phyloP scores from a whole-genome alignment of 805 yeast species.

The Kluyveromyces siamensis region DNA sequence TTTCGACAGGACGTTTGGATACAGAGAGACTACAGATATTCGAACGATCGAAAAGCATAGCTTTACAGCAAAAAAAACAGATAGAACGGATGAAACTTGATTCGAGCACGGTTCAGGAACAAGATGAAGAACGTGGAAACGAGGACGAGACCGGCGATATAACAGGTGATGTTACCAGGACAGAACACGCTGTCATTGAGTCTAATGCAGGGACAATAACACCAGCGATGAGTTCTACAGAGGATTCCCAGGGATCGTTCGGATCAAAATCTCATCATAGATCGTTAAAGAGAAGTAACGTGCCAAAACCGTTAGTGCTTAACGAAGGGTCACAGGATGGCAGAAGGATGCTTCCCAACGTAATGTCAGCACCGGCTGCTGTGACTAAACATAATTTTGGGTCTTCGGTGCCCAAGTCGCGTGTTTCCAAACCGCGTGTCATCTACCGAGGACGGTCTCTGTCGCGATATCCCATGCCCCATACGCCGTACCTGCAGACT shows the following conservation, averaged over 20 bases:
- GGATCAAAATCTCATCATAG: constrained; percentile 3
- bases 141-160: not conserved
- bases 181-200: not conserved
- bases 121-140: constrained; percentile 3
- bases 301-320: constrained; percentile 22
- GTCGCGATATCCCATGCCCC: not conserved
- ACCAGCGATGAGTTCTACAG: not conserved
- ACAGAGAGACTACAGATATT: constrained; percentile 18
- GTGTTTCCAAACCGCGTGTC: constrained; percentile 1
- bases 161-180: not conserved
- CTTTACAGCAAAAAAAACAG: constrained; percentile 15
- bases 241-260: not conserved
- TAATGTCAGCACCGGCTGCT: constrained; percentile 1
- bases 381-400: not conserved
- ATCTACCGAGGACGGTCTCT: not conserved
- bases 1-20: constrained; percentile 16
- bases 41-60: constrained; percentile 18
- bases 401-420: not conserved
- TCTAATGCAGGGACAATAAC: not conserved
- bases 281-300: constrained; percentile 18
- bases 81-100: constrained; percentile 7
- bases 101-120: not conserved
- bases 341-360: not conserved
- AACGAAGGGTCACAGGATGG: not conserved
- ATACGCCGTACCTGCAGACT: not conserved